Base-by-base conservation (phyloP, 2,329 filamentous ascomycete species). In the Knufia fluminis region DNA sequence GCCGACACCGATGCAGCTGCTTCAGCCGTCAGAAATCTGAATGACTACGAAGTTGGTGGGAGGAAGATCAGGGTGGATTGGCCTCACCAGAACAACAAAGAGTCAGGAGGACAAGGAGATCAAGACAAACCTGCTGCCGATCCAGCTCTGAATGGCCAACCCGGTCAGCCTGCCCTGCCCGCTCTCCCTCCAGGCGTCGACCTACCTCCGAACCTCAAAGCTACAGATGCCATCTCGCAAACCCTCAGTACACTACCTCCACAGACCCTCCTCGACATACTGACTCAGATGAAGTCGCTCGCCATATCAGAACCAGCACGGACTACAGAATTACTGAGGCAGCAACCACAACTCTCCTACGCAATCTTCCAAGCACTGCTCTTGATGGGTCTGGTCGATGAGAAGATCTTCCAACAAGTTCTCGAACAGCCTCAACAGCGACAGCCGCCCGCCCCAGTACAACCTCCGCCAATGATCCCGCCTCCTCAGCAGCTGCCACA, bases 11-110 rank as follows among this genome's bases (percentile, higher is more conserved):
- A 94, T 78, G 76, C 89, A 22, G 92, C 92, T 26, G 88, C 91
- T 32, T 94, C 89, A 1, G 92, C 92, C 2, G 91, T 97, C 42
- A 84, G 91, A 59, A 97, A 98, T 64, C 73, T 97, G 46, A 95
- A 97, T 71, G 89, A 95, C 66, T 83, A 88, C 69, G 91, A 97
- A 66, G 82, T 96, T 63, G 94, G 95, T 83, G 89, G 89, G 49
- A 81, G 92, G 61, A 94, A 94, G 67, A 77, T 98, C 55, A 81
- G 90, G 53, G 92, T 98, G 49, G 92, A 97, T 68, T 98, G 94
- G 69, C 92, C 87, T 52, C 94, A 95, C 66, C 91, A 96, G 65
- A 87, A 88, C 57, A 84, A 84, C 59, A 83, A 80, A 54, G 82
- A 83, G 53, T 81, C 85, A 50, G 79, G 72, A 8, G 68, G 69